Evolutionary conservation across 805 yeast genomes (phyloP).

Genomic region (Zygosaccharomyces siamensis): DNA sequence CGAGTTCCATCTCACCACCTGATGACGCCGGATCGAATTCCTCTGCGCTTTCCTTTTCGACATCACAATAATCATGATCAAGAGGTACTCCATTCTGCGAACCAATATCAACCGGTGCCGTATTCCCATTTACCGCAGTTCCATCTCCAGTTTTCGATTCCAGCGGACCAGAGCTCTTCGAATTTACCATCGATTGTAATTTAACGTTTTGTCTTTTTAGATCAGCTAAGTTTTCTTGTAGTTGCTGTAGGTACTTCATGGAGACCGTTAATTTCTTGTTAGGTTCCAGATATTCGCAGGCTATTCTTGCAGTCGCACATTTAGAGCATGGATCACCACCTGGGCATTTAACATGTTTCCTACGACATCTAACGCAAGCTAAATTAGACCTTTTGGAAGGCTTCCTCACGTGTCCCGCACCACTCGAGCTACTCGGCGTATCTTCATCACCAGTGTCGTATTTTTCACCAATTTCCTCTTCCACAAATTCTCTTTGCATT

Average conservation of each 20-base stretch:
- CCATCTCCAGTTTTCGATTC: not conserved
- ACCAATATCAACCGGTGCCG: not conserved
- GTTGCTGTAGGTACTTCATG: constrained; percentile 58
- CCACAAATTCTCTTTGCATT: constrained; percentile 1
- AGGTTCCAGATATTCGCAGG: constrained; percentile 68
- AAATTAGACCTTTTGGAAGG: constrained; percentile 23
- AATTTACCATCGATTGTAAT: constrained; percentile 38
- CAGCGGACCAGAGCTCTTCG: not conserved
- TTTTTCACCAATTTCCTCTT: constrained; percentile 1
- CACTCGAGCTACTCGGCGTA: constrained; percentile 1
- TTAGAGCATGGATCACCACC: constrained; percentile 71
- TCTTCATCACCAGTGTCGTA: constrained; percentile 9
- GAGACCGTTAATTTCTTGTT: constrained; percentile 70
- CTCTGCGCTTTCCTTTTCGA: not conserved
- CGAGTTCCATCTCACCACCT: constrained; percentile 43
- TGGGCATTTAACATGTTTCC: constrained; percentile 70
- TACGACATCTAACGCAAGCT: constrained; percentile 61
- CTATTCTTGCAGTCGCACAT: constrained; percentile 50
- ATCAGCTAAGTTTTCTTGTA: constrained; percentile 63
- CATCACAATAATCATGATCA: not conserved
- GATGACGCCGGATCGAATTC: not conserved
- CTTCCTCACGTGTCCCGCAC: constrained; percentile 10
- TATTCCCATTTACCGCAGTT: not conserved
- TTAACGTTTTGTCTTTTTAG: constrained; percentile 62
- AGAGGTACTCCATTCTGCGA: not conserved